Percentiles rank a stretch among this genome's conserved stretches.
Conservation (phyloP, 306 rosid genomes). For the Myrica gale region DNA sequence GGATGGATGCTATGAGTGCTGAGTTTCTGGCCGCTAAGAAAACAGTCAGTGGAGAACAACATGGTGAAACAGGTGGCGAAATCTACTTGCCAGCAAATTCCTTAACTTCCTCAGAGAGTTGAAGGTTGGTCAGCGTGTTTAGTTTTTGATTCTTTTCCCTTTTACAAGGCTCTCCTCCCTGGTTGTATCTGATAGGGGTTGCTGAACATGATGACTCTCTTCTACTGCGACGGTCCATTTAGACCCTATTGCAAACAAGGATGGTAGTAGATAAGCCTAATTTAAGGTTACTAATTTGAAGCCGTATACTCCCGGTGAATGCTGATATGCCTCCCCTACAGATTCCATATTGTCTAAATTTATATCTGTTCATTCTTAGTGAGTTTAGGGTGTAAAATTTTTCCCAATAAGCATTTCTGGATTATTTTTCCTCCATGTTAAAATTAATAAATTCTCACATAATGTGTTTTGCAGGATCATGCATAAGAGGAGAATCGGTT, state of each 20-base stretch:
- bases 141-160: neutral
- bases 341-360: neutral
- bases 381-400: neutral
- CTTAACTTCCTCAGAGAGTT: slow-evolving; percentile 53
- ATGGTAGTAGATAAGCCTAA: neutral
- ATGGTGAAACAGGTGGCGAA: slow-evolving; percentile 98
- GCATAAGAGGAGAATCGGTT: slow-evolving; percentile 33
- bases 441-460: slow-evolving; percentile 23
- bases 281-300: neutral
- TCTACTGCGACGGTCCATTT: neutral
- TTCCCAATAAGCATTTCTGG: neutral
- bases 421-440: neutral
- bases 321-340: neutral
- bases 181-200: neutral
- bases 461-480: slow-evolving; percentile 42
- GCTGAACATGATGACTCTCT: neutral
- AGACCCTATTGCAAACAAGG: neutral
- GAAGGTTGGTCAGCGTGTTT: slow-evolving; percentile 38
- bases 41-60: slow-evolving; percentile 93
- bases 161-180: no score
- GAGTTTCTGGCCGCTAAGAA: slow-evolving; percentile 84
- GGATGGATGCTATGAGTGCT: slow-evolving; percentile 99
- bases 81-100: slow-evolving; percentile 87
- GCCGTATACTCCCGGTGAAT: neutral
- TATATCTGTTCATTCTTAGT: neutral